Conservation (phyloP, 2,329 filamentous ascomycete species). For the Fusarium sp. region DNA sequence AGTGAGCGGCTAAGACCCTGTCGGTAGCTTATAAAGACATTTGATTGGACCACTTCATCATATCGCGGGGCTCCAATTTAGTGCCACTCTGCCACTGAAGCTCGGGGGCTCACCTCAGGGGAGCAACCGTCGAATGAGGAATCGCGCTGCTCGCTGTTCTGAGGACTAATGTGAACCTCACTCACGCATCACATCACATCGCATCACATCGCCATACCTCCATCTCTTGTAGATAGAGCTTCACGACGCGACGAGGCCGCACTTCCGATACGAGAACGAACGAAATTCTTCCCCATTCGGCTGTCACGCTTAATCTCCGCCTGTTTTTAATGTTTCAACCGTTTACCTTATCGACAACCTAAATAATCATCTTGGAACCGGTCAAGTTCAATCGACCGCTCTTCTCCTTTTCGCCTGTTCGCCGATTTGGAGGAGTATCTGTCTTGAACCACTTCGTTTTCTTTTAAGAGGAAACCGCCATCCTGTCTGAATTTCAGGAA, state of each 20-base stretch:
- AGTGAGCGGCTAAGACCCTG: constrained; percentile 43
- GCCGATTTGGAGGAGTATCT: constrained; percentile 11
- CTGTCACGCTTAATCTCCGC: constrained; percentile 10
- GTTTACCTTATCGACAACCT: constrained; percentile 27
- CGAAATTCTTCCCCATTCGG: constrained; percentile 13
- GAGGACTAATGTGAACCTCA: constrained; percentile 37
- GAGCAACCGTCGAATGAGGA: constrained; percentile 43
- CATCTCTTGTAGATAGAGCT: constrained; percentile 27
- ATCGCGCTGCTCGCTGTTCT: constrained; percentile 35
- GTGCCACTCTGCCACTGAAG: constrained; percentile 41
- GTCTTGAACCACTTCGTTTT: constrained; percentile 15
- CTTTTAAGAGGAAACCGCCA: constrained; percentile 49
- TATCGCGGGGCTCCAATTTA: constrained; percentile 44
- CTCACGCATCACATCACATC: constrained; percentile 39
- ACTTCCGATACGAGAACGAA: constrained; percentile 14
- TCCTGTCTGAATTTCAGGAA: constrained; percentile 53
- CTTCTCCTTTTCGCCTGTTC: constrained; percentile 19
- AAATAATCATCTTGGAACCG: constrained; percentile 24
- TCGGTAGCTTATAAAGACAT: background rate
- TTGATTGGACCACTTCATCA: constrained; percentile 32
- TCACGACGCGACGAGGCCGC: constrained; percentile 25
- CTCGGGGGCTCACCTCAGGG: constrained; percentile 41
- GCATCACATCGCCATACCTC: constrained; percentile 26
- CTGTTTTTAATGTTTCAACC: constrained; percentile 33
- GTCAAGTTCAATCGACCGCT: constrained; percentile 15